Evolutionary conservation across 768 basidiomycete genomes (phyloP), one percentile per base, ranked within the genome.

Genomic region (Cyclocybe cylindracea): DNA sequence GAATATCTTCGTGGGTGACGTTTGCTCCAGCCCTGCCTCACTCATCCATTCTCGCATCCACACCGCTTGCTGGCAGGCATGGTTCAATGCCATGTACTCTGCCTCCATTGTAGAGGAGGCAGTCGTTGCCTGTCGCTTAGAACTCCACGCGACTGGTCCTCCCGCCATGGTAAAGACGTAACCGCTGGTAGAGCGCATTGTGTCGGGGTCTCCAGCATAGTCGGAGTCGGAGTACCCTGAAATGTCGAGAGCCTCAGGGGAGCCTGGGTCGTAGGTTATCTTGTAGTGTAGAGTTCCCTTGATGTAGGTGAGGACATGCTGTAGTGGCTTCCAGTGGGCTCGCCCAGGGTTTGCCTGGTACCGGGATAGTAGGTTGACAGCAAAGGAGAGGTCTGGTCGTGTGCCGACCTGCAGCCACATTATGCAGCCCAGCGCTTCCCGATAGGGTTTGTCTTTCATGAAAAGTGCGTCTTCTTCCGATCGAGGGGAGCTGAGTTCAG

Each of bases 1-100:
- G 31, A 2, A 48, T 2, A 46, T 34, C 41, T 51, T 38, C 3
- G 54, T 48, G 4, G 63, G 51, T 2, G 8, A 10, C 7, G 10
- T 10, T 3, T 39, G 16, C 0, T 43, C 35, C 19, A 48, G 44
- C 3, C 61, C 61, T n/a, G 66, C 31, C 44, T 69, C 68, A 0
- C 42, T 4, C 2, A 73, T 39, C 2, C 71, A 44, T 4, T 54
- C 54, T 5, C 52, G 31, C 39, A 70, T 55, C 69, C 66, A 74
- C 1, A 62, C 34, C 0, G 59, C 50, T 42, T 72, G 61, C 32
- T 62, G 50, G 11, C 58, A 51, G 2, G 3, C 71, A 75, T 29
- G 56, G 57, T 2, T 66, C 55, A n/a, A 61, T 54, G 35, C 48
- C 42, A 13, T 29, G 47, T 40, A 53, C 32, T 47, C 51, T 3